Percentiles rank a stretch among this genome's conserved stretches.
Evolutionary conservation across 371 early-diverging fungal genomes (phyloP).

Genomic region (Haplosporangium sp.): DNA sequence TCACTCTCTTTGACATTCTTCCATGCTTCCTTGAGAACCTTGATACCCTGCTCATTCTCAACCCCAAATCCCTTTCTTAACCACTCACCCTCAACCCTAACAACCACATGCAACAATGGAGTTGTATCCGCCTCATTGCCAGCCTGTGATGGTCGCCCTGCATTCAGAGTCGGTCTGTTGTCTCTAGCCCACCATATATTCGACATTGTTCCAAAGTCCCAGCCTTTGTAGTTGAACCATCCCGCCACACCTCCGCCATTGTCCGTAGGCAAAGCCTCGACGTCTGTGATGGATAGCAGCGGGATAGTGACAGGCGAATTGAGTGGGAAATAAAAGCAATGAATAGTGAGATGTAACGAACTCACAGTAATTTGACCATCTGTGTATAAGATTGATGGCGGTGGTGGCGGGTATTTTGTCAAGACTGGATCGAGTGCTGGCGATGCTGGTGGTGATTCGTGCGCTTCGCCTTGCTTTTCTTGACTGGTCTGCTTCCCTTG

Average conservation of each 20-base stretch:
- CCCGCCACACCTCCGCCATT: constrained; percentile 23
- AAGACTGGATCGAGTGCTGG: constrained; percentile 1
- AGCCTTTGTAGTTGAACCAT: constrained; percentile 52
- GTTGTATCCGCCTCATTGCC: constrained; percentile 17
- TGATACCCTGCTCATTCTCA: constrained; percentile 37
- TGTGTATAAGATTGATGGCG: constrained; percentile 46
- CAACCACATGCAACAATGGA: constrained; percentile 42
- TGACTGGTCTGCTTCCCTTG: not conserved
- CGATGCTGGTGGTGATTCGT: constrained; percentile 2
- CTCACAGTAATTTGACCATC: constrained; percentile 51
- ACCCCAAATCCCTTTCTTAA: constrained; percentile 52
- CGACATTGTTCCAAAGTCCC: constrained; percentile 29
- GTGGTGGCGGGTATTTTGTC: constrained; percentile 44
- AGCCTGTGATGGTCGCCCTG: not conserved
- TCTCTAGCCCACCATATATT: constrained; percentile 54
- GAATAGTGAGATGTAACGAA: constrained; percentile 51
- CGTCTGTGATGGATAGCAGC: constrained; percentile 39
- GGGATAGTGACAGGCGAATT: constrained; percentile 49
- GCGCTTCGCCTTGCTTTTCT: not conserved
- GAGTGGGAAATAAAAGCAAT: constrained; percentile 52
- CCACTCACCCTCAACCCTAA: constrained; percentile 47
- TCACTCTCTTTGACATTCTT: constrained; percentile 47
- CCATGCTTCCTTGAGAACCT: constrained; percentile 49
- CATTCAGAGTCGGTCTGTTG: constrained; percentile 1
- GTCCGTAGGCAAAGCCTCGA: constrained; percentile 20